A percentile compares a stretch with the other conserved stretches of the same genome.
Conservation (phyloP, 805 yeast genomes). For the Komagataella populi region DNA sequence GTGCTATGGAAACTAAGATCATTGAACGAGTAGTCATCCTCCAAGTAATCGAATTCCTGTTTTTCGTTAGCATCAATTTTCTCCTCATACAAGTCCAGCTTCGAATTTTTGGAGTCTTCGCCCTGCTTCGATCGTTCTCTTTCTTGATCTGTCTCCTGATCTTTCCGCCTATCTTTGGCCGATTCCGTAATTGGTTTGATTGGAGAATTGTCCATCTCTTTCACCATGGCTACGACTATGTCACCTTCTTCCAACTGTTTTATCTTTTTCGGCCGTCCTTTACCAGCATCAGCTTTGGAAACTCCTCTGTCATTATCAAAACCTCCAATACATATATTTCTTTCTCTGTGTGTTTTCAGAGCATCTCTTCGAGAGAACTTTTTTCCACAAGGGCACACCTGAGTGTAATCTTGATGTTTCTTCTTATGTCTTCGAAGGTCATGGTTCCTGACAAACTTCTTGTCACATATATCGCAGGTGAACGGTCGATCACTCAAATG, state of each 20-base stretch:
- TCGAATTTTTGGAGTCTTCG: neutral
- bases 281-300: neutral
- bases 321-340: conserved; percentile 79
- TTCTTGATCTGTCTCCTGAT: neutral
- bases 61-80: neutral
- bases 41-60: conserved; percentile 2
- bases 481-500: conserved; percentile 93
- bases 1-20: neutral
- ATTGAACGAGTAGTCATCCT: conserved; percentile 11
- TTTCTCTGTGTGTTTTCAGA: conserved; percentile 60
- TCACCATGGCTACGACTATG: neutral
- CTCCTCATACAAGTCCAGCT: neutral
- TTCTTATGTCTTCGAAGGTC: conserved; percentile 84
- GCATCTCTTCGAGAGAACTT: conserved; percentile 87
- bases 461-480: conserved; percentile 62
- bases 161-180: neutral
- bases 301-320: conserved; percentile 20
- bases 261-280: neutral
- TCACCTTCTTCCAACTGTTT: neutral
- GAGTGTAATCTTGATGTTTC: conserved; percentile 66
- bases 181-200: neutral
- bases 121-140: neutral
- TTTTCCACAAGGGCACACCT: conserved; percentile 86
- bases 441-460: conserved; percentile 89
- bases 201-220: neutral